Base-by-base conservation (phyloP, 345 rosid genomes). In the Dipteronia dyeriana region DNA sequence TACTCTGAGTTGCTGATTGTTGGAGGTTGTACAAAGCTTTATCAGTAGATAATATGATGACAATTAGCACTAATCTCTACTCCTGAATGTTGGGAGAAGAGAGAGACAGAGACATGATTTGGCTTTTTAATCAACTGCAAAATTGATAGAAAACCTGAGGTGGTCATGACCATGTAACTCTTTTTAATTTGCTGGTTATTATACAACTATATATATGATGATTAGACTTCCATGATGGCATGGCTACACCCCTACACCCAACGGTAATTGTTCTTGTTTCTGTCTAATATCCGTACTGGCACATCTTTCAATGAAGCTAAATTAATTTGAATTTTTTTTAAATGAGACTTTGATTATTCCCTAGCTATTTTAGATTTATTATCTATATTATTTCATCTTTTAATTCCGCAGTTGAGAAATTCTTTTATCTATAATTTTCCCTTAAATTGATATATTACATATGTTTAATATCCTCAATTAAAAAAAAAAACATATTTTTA, bases 271-370 rank as follows among this genome's bases (percentile, higher is more conserved):
- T 66, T 17, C 70, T 66, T 11, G 45, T 49, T 62, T 29, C 34
- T 17, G 19, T 60, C 61, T 51, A 64, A 4, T 14, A 72, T 80
- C 79, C 70, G 67, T 57, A 47, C 34, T 7, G 20, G 38, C 70
- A 11, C 47, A 57, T 25, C 47, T 51, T 79, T 79, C 71, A 64
- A 69, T 79, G 54, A 76, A 73, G 8, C 7, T 71, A 41, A 41
- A 41, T 41, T 41, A 41, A 34, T 34, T 34, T 34, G 38, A 34
- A 34, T 4, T 4, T 34, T 4, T 34, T 34, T 34, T 34, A 4
- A 34, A 34, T 34, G 38, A 34, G 38, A 34, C 38, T 34, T 34
- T 4, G 8, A 41, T 7, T 9, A 41, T 9, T 41, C 45, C 45
- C 45, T 41, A 41, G 45, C 9, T 41, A 41, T 41, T 41, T 41